Conservation (phyloP, 106 monocot genomes). For the Iris macrosiphon region DNA sequence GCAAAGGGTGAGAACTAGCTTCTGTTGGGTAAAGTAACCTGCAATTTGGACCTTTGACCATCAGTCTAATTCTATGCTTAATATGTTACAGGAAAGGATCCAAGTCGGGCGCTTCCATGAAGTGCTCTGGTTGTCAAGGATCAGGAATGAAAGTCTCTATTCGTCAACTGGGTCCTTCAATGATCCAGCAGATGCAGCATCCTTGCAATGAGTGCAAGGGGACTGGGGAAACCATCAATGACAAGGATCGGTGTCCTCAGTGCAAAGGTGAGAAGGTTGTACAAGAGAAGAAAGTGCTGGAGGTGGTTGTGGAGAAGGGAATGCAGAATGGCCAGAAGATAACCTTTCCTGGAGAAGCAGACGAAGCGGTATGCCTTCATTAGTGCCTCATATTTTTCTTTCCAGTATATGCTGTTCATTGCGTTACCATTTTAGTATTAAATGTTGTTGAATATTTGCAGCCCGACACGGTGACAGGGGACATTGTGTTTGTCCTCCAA, state of each 20-base stretch:
- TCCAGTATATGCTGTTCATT: not conserved
- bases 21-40: no score
- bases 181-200: constrained; percentile 99
- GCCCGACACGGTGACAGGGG: constrained; percentile 80
- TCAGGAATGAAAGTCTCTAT: constrained; percentile 90
- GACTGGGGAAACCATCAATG: constrained; percentile 77
- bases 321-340: constrained; percentile 92
- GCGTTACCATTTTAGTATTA: not conserved
- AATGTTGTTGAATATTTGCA: constrained; percentile 15
- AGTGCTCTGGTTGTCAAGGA: constrained; percentile 74
- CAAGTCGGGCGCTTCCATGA: constrained; percentile 89
- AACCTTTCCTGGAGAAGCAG: constrained; percentile 93
- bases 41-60: not conserved
- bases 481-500: constrained; percentile 87
- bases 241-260: constrained; percentile 70
- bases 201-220: constrained; percentile 93
- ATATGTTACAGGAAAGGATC: constrained; percentile 59
- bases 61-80: not conserved
- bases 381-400: not conserved
- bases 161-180: constrained; percentile 75
- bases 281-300: constrained; percentile 89
- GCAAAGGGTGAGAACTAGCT: constrained; percentile 63
- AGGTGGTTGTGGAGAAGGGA: constrained; percentile 87
- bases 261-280: constrained; percentile 96
- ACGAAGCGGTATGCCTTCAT: constrained; percentile 91